A percentile compares a stretch with the other conserved stretches of the same genome.
Evolutionary conservation across 495 filamentous ascomycete genomes (phyloP).

Genomic region (Penicillium canariense): DNA sequence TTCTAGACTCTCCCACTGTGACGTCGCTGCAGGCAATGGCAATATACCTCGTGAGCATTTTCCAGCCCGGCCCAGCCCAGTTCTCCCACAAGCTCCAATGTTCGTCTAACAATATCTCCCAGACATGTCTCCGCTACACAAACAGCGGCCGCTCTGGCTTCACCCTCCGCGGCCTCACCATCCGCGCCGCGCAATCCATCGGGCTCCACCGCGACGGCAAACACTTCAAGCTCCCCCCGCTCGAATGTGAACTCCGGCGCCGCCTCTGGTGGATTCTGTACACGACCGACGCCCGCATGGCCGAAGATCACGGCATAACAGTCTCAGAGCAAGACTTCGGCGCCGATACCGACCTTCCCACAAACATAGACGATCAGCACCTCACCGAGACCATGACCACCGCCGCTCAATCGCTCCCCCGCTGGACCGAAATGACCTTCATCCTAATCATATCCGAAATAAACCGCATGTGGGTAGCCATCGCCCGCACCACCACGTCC

Average conservation of each 20-base stretch:
- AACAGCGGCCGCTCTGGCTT: conserved; percentile 46
- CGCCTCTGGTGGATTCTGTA: conserved; percentile 45
- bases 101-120: conserved; percentile 2
- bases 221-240: conserved; percentile 33
- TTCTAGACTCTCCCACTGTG: conserved; percentile 35
- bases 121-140: conserved; percentile 43
- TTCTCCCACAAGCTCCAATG: not conserved
- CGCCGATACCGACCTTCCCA: conserved; percentile 27
- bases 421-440: conserved; percentile 32
- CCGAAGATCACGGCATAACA: conserved; percentile 38
- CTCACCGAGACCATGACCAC: conserved; percentile 7
- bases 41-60: conserved; percentile 31
- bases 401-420: conserved; percentile 5
- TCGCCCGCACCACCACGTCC: not conserved
- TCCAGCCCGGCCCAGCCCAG: not conserved
- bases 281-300: conserved; percentile 32
- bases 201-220: conserved; percentile 48
- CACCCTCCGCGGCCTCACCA: conserved; percentile 43
- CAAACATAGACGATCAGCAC: conserved; percentile 31
- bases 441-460: conserved; percentile 36
- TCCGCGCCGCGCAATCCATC: conserved; percentile 50
- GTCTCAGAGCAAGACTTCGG: conserved; percentile 20
- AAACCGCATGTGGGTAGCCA: conserved; percentile 14
- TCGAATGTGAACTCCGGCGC: conserved; percentile 44
- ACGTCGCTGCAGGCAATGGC: conserved; percentile 35